Conservation (phyloP, 2,329 filamentous ascomycete species). For the Thelonectria olida region DNA sequence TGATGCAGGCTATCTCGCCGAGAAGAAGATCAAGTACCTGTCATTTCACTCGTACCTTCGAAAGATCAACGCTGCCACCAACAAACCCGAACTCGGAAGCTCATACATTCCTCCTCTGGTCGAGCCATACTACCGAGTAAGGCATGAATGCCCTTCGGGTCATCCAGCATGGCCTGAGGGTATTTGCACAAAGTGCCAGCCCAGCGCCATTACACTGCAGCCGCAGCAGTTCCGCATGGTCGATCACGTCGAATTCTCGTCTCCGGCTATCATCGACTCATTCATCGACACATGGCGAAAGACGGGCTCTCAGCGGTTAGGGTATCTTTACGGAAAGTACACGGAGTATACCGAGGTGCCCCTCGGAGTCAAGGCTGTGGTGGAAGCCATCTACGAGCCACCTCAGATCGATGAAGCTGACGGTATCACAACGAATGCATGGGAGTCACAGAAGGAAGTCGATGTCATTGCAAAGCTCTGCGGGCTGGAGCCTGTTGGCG, state of each 20-base stretch:
- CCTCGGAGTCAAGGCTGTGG: constrained; percentile 91
- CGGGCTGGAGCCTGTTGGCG: constrained; percentile 86
- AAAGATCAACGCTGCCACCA: constrained; percentile 95
- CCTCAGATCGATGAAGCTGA: constrained; percentile 91
- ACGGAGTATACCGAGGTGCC: constrained; percentile 92
- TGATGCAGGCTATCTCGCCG: constrained; percentile 84
- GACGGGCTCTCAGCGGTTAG: constrained; percentile 84
- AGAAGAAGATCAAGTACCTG: constrained; percentile 98
- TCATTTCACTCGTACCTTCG: constrained; percentile 95
- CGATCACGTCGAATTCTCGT: constrained; percentile 96
- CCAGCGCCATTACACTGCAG: constrained; percentile 94
- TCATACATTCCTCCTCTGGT: constrained; percentile 96
- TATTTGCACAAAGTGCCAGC: constrained; percentile 98
- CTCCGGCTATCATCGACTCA: constrained; percentile 84
- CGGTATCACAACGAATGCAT: constrained; percentile 84
- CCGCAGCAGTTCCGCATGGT: constrained; percentile 96
- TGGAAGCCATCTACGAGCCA: constrained; percentile 96
- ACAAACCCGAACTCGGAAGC: constrained; percentile 91
- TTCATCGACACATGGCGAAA: constrained; percentile 92
- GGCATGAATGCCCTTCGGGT: constrained; percentile 87
- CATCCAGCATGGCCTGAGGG: constrained; percentile 95
- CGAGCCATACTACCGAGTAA: constrained; percentile 92
- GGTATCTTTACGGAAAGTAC: constrained; percentile 91
- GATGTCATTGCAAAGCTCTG: constrained; percentile 84
- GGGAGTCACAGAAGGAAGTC: constrained; percentile 85